Percentiles rank a stretch among this genome's conserved stretches.
These are phyloP conservation scores for Fraxinus nigra DNA, from an alignment of 305 asterid genomes.

Conservation along the genomic window DNA sequence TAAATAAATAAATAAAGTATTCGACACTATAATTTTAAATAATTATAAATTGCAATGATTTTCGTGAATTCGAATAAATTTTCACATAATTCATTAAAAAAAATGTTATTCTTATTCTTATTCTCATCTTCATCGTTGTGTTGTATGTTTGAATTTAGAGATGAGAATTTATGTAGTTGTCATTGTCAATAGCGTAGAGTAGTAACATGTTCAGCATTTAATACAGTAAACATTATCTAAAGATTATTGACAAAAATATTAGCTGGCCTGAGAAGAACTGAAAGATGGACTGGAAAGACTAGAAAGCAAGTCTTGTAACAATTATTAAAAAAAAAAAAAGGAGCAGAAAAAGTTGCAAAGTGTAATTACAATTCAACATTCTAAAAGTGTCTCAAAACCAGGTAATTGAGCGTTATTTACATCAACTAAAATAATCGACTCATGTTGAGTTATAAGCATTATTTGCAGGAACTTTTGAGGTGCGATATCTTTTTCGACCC, in stretches of 20 bases:
- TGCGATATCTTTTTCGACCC: background rate
- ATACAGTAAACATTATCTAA: background rate
- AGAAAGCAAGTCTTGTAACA: background rate
- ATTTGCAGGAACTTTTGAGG: background rate
- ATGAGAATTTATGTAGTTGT: background rate
- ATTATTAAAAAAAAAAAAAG: background rate
- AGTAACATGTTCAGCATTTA: background rate
- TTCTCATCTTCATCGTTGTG: background rate
- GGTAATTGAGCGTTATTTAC: background rate
- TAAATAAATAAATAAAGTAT: background rate
- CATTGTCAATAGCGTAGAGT: background rate
- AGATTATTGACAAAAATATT: background rate
- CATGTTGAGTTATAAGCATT: too few species aligned
- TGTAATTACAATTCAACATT: background rate
- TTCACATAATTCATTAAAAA: background rate
- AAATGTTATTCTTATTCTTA: background rate
- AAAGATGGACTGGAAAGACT: background rate
- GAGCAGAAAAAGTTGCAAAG: background rate
- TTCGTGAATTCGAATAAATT: background rate
- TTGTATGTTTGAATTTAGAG: background rate
- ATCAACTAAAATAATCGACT: too few species aligned
- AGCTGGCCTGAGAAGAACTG: conserved; percentile 1
- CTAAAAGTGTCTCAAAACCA: conserved; percentile 27
- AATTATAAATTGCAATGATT: background rate
- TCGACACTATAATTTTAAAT: background rate